Base-by-base conservation (phyloP, 2,329 filamentous ascomycete genomes). In the Calonectria hawksworthii region DNA sequence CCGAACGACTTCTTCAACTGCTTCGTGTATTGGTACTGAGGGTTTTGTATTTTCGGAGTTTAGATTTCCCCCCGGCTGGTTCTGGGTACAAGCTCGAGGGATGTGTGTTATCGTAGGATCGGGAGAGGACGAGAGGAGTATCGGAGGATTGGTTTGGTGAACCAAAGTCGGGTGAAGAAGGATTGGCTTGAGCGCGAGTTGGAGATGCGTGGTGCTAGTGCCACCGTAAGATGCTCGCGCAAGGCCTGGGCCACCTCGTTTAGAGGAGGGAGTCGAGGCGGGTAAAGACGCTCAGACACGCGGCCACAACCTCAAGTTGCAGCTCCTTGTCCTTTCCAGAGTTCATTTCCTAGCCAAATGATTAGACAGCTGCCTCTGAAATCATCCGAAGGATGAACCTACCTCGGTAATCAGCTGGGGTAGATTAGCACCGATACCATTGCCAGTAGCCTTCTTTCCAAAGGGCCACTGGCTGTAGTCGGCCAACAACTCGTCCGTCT, bases 391-490 rank as follows among this genome's bases (percentile, higher is more conserved):
- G 23, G 13, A 7, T 69, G n/a, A 51, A 79, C 87, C 75, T 80
- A 92, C 91, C 85, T 98, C 96, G 74, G 91, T 89, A 81, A 99
- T 93, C 36, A 96, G 92, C 85, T 97, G 94, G 61, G 95, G 95
- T 83, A 99, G 86, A 84, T 99, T 99, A 78, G 96, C 96, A 63
- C 96, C 97, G 70, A 99, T 96, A 38, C 96, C 96, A 78, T 95
- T 92, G 47, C 87, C 92, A 41, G 92, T 92, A 34, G 95, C 94
- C 86, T 96, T 94, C 87, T 93, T 94, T 68, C 93, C 96, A 87
- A 99, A 99, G 0, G 97, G 97, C 94, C 94, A 99, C 88, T 99
- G 97, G 82, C 95, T 98, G 86, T 98, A 99, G 84, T 99, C 96
- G 52, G 95, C 95, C 73, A 99, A 89, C 78, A 99, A 88, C 87